Percentiles rank a stretch among this genome's conserved stretches.
Conservation (phyloP, 306 rosid species). For the Gynostemma pentaphyllum region DNA sequence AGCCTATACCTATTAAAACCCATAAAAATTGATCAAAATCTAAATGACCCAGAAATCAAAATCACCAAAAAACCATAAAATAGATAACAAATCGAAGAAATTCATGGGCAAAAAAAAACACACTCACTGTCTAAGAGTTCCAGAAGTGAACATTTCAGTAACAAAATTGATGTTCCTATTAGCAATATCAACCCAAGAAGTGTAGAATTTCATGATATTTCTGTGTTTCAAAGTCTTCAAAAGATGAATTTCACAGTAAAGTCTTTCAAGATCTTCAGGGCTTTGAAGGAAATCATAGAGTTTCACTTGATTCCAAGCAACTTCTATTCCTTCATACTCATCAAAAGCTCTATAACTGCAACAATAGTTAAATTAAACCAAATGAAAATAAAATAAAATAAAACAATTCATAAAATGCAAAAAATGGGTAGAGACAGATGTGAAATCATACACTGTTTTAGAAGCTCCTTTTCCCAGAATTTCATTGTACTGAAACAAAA, state of each 20-base stretch:
- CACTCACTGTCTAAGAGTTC: constrained; percentile 83
- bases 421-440: constrained; percentile 17
- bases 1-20: constrained; percentile 58
- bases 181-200: constrained; percentile 91
- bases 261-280: constrained; percentile 91
- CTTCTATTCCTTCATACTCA: constrained; percentile 93
- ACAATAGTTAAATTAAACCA: not conserved
- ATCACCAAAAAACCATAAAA: not conserved
- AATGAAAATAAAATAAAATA: not conserved
- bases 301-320: constrained; percentile 97
- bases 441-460: constrained; percentile 67
- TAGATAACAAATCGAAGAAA: not conserved
- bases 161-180: constrained; percentile 87
- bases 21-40: constrained; percentile 15
- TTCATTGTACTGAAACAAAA: constrained; percentile 66
- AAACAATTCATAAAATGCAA: constrained; percentile 15
- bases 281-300: constrained; percentile 81
- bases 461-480: constrained; percentile 97
- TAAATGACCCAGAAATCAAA: not conserved
- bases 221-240: constrained; percentile 75
- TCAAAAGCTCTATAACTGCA: constrained; percentile 92
- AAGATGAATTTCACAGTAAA: constrained; percentile 91
- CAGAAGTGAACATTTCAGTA: constrained; percentile 96
- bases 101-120: not conserved
- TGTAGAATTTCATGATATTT: constrained; percentile 82